Evolutionary conservation across 1,284 basidiomycete species (phyloP).

Genomic region (Neonothopanus nambi): DNA sequence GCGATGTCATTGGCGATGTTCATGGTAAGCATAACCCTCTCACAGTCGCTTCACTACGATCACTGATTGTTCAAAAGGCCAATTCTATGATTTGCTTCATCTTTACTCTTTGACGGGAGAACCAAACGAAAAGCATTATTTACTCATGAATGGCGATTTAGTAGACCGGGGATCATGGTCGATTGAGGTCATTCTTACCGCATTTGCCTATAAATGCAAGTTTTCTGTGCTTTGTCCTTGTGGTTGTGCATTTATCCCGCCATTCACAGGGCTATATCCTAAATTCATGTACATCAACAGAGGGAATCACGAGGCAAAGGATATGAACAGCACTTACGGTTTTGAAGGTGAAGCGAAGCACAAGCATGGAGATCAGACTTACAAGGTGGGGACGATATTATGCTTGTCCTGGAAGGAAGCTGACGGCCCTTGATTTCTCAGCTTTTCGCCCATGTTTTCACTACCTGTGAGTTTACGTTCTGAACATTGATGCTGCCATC

Average conservation of each 20-base stretch:
- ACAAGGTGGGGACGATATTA: constrained; percentile 54
- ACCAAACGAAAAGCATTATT: constrained; percentile 78
- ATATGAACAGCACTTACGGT: constrained; percentile 88
- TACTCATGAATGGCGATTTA: constrained; percentile 95
- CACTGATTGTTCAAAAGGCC: constrained; percentile 49
- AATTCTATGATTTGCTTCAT: constrained; percentile 94
- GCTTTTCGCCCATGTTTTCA: constrained; percentile 93
- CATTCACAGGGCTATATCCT: constrained; percentile 78
- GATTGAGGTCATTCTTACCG: constrained; percentile 92
- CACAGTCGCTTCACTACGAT: background rate
- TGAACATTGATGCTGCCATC: background rate
- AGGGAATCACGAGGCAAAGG: constrained; percentile 97
- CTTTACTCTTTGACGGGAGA: constrained; percentile 85
- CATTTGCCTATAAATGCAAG: constrained; percentile 95
- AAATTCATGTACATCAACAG: constrained; percentile 88
- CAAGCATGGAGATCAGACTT: constrained; percentile 91
- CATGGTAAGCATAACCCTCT: constrained; percentile 55
- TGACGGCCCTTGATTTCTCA: constrained; percentile 34
- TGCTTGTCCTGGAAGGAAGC: background rate
- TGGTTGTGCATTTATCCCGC: constrained; percentile 14
- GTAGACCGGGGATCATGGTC: constrained; percentile 98
- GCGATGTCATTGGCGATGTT: constrained; percentile 92
- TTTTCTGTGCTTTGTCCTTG: constrained; percentile 14
- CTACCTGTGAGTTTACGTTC: constrained; percentile 64
- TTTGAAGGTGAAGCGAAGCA: constrained; percentile 97